Percentiles rank a stretch among this genome's conserved stretches.
phyloP scores from a whole-genome alignment of 2,329 filamentous ascomycete genomes.

The Botrytis tulipae region DNA sequence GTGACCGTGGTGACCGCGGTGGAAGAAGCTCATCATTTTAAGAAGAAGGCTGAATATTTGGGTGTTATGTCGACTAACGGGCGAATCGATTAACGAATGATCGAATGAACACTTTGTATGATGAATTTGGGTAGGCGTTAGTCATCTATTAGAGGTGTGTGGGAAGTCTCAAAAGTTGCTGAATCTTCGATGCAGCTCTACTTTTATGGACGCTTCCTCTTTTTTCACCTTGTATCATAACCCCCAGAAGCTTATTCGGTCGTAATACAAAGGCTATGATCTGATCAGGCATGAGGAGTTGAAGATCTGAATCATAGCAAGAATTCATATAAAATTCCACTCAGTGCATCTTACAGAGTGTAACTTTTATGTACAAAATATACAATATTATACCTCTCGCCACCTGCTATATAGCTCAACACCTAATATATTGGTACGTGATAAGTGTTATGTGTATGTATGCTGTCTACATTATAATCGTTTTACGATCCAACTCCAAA shows the following conservation, averaged over 20 bases:
- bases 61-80: not conserved
- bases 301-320: conserved; percentile 29
- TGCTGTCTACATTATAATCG: not conserved
- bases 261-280: conserved; percentile 35
- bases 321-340: conserved; percentile 12
- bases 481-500: not conserved
- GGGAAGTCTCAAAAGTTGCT: conserved; percentile 33
- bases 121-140: conserved; percentile 21
- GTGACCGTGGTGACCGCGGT: conserved; percentile 2
- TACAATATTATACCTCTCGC: not conserved
- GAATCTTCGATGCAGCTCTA: conserved; percentile 21
- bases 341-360: conserved; percentile 4
- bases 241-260: conserved; percentile 16
- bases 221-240: conserved; percentile 33
- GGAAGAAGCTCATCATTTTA: conserved; percentile 12
- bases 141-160: conserved; percentile 16
- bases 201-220: conserved; percentile 21
- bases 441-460: not conserved
- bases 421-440: not conserved
- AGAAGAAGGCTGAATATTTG: not conserved
- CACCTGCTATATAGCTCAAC: not conserved
- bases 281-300: conserved; percentile 22
- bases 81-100: conserved; percentile 8
- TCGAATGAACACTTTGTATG: conserved; percentile 22
- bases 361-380: not conserved